Evolutionary conservation across 306 rosid species (phyloP), one percentile per base, ranked within the genome.

Genomic region (Vachellia collinsii): DNA sequence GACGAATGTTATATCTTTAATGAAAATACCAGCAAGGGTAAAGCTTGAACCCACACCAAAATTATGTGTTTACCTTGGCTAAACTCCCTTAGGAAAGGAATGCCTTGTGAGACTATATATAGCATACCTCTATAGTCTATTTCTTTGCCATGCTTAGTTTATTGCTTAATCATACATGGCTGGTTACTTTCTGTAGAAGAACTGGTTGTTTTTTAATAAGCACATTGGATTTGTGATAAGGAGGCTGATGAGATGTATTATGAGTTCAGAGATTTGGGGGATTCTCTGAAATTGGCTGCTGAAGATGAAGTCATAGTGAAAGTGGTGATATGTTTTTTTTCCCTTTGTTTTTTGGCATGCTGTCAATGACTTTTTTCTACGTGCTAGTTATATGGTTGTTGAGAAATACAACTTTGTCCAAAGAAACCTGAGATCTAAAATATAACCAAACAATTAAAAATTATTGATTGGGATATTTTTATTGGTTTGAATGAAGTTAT

Each of bases 151-250:
- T 68, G 73, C 73, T n/a, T 68, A 23, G 39, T 12, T 23, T 44
- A 53, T 23, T 70, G 75, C 56, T 70, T 70, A 23, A 22, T 12
- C 56, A 70, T 70, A 11, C 39, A 70, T 70, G 53, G 12, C 58
- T 10, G 7, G 56, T 50, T 43, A 11, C 5, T 43, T 22, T 23
- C n/a, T 20, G 23, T 22, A 25, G 16, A 17, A n/a, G 50, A 11
- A 6, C 19, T 41, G n/a, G 36, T 68, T 20, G 8, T 53, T 19
- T 53, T 53, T 53, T 50, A 5, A 14, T 14, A 17, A 53, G 22
- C 23, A 5, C 59, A 19, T 2, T 41, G 37, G 19, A 22, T 42
- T 68, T n/a, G 36, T 41, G 10, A 68, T 20, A 42, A 68, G 1
- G 53, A 48, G 51, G 10, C 37, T 22, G 23, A 67, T 46, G 53